Conservation (phyloP, 2,329 filamentous ascomycete genomes). For the Emergomyces africanus region DNA sequence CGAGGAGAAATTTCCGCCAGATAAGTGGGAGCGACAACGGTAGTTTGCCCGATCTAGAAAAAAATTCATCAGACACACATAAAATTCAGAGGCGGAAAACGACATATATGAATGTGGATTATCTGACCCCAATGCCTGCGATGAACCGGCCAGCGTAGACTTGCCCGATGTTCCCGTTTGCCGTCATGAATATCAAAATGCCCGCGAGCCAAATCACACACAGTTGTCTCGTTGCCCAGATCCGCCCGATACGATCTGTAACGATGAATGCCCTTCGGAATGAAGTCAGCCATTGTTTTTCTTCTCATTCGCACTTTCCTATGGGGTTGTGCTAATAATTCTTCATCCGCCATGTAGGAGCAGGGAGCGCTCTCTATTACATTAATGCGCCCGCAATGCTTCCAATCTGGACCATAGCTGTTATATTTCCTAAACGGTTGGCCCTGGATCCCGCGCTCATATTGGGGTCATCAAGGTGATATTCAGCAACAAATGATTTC, state of each 20-base stretch:
- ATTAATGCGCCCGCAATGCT: conserved; percentile 58
- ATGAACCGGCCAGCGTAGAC: conserved; percentile 34
- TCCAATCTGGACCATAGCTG: conserved; percentile 70
- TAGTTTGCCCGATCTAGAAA: conserved; percentile 25
- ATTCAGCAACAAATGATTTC: conserved; percentile 48
- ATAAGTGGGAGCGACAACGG: conserved; percentile 49
- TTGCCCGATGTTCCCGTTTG: conserved; percentile 25
- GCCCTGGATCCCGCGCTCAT: conserved; percentile 44
- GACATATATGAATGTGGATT: too few relatives aligned
- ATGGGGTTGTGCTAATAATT: neutral
- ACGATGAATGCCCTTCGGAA: conserved; percentile 33
- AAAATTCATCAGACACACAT: neutral
- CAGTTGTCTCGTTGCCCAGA: conserved; percentile 30
- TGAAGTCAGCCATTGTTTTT: neutral
- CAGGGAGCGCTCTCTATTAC: conserved; percentile 18
- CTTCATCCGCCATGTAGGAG: neutral
- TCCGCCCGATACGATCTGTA: conserved; percentile 36
- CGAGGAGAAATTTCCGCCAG: conserved; percentile 60
- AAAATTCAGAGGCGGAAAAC: neutral
- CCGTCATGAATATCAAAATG: conserved; percentile 33
- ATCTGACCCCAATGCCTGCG: conserved; percentile 25
- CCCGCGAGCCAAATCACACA: conserved; percentile 31
- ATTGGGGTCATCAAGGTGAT: conserved; percentile 38
- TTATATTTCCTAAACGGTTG: conserved; percentile 63
- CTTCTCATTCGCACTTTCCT: neutral